Conservation (phyloP, 1,284 basidiomycete genomes). For the Trametes hirsuta region DNA sequence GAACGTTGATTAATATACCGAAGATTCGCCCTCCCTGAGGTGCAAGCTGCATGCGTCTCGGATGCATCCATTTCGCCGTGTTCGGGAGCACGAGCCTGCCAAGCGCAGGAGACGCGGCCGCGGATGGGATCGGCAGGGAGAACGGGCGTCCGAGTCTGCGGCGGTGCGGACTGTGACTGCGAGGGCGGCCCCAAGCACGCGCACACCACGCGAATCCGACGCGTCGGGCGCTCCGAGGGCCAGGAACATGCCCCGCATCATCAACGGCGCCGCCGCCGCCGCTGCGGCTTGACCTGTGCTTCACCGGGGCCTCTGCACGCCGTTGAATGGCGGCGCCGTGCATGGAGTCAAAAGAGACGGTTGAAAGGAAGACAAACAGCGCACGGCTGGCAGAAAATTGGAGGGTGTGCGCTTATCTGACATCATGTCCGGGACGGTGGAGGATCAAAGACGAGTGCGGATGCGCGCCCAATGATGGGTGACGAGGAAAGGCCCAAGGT, state of each 20-base stretch:
- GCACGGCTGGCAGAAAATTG: not conserved
- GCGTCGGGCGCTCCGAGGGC: conserved; percentile 8
- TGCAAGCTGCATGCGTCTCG: no score
- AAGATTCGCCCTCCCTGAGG: no score
- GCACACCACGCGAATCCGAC: not conserved
- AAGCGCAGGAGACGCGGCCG: no score
- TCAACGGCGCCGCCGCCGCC: not conserved
- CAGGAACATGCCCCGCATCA: conserved; percentile 9
- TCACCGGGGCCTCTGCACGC: not conserved
- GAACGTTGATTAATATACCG: no score
- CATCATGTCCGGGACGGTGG: conserved; percentile 17
- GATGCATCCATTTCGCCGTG: no score
- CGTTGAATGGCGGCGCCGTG: not conserved
- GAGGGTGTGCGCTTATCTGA: conserved; percentile 12
- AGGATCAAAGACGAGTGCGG: conserved; percentile 6
- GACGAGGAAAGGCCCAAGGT: conserved; percentile 4
- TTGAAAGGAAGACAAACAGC: not conserved
- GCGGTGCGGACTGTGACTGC: not conserved
- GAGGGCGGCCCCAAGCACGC: not conserved
- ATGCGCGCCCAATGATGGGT: not conserved
- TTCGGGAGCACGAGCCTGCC: no score
- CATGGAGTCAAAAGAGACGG: not conserved
- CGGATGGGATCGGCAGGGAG: no score
- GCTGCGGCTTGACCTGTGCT: not conserved
- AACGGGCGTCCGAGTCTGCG: not conserved